A percentile compares a stretch with the other conserved stretches of the same genome.
Evolutionary conservation across 2,329 filamentous ascomycete genomes (phyloP).

Genomic region (Pezicula rhizophila): DNA sequence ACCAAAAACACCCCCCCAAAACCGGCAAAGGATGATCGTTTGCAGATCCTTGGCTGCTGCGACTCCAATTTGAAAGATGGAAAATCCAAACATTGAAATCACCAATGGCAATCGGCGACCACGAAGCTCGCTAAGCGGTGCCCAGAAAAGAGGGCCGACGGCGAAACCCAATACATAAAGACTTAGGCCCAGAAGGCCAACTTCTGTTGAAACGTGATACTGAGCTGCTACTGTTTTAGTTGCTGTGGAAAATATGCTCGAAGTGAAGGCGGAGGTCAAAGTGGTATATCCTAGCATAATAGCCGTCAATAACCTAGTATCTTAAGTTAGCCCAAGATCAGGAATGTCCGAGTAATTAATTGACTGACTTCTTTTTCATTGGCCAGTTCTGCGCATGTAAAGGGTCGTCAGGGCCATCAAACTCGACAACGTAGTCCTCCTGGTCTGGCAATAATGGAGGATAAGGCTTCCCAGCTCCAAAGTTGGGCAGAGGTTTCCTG

Average conservation of each 20-base stretch:
- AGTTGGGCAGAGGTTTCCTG: slow-evolving; percentile 55
- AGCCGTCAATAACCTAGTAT: slow-evolving; percentile 50
- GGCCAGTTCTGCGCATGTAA: slow-evolving; percentile 87
- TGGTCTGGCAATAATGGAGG: slow-evolving; percentile 63
- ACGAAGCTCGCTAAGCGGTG: slow-evolving; percentile 65
- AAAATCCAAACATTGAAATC: slow-evolving; percentile 61
- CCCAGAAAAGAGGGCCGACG: slow-evolving; percentile 65
- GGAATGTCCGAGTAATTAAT: slow-evolving; percentile 8
- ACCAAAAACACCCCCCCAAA: slow-evolving; percentile 68
- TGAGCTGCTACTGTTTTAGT: slow-evolving; percentile 48
- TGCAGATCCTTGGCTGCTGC: slow-evolving; percentile 63
- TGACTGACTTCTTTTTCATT: slow-evolving; percentile 63
- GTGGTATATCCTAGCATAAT: slow-evolving; percentile 69
- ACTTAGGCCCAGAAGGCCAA: slow-evolving; percentile 59
- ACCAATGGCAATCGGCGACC: slow-evolving; percentile 60
- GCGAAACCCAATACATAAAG: slow-evolving; percentile 69
- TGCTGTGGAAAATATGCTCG: slow-evolving; percentile 68
- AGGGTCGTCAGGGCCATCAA: slow-evolving; percentile 77
- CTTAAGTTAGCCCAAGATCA: slow-evolving; percentile 23
- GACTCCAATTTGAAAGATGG: slow-evolving; percentile 59
- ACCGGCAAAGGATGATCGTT: slow-evolving; percentile 64
- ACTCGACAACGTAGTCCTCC: slow-evolving; percentile 79
- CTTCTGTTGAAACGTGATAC: slow-evolving; percentile 56
- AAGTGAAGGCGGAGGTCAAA: slow-evolving; percentile 64
- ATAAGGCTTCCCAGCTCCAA: slow-evolving; percentile 69